These are phyloP conservation scores for Nectriaceae sp. DNA, from an alignment of 2,329 filamentous ascomycete species.

Conservation along the genomic window DNA sequence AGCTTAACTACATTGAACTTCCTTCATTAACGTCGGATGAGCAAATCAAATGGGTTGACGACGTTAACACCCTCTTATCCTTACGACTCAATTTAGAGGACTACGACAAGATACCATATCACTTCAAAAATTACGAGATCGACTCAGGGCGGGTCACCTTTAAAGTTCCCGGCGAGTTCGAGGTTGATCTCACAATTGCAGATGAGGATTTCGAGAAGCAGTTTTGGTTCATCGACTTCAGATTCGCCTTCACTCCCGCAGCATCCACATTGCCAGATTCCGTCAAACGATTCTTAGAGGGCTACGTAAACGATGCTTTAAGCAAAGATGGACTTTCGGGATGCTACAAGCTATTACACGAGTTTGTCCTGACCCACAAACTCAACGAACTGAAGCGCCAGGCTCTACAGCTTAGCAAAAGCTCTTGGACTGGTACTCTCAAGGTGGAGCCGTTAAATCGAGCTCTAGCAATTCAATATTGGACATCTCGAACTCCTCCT, in stretches of 20 bases:
- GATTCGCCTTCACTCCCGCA: slow-evolving; percentile 77
- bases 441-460: slow-evolving; percentile 79
- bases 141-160: slow-evolving; percentile 90
- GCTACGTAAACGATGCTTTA: slow-evolving; percentile 71
- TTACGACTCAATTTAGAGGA: slow-evolving; percentile 86
- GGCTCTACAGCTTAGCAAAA: slow-evolving; percentile 67
- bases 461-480: slow-evolving; percentile 87
- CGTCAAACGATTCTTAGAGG: slow-evolving; percentile 68
- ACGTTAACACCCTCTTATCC: slow-evolving; percentile 81
- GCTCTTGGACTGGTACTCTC: slow-evolving; percentile 77
- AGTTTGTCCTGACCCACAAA: slow-evolving; percentile 87
- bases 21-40: slow-evolving; percentile 71
- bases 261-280: slow-evolving; percentile 61
- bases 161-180: slow-evolving; percentile 79
- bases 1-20: slow-evolving; percentile 77
- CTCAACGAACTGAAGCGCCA: slow-evolving; percentile 81
- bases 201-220: slow-evolving; percentile 81
- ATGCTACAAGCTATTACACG: slow-evolving; percentile 86
- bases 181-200: slow-evolving; percentile 88
- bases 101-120: slow-evolving; percentile 70
- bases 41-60: slow-evolving; percentile 72
- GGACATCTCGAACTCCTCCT: slow-evolving; percentile 60
- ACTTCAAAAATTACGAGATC: slow-evolving; percentile 77
- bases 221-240: slow-evolving; percentile 92
- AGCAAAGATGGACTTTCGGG: slow-evolving; percentile 70